Evolutionary conservation across 2,329 filamentous ascomycete genomes (phyloP), one percentile per base, ranked within the genome.

Genomic region (Xylaria sp.): DNA sequence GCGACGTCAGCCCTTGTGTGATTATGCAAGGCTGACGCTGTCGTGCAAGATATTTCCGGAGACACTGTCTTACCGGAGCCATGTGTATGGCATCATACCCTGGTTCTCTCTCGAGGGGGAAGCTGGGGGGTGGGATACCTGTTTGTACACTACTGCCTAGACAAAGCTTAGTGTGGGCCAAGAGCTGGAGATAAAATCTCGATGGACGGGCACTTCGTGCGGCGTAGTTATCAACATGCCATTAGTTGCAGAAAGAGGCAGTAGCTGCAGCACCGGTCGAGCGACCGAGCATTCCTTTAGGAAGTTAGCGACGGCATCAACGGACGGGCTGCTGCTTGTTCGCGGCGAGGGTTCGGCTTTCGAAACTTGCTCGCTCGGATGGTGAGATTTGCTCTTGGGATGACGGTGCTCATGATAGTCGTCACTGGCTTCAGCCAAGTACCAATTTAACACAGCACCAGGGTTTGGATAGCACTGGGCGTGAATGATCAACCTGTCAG

Each of bases 341-440:
- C 15, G 7, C 31, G 38, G 20, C 58, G 31, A 20, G 63, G 62
- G 50, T 63, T n/a, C 27, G 51, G 50, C 25, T 29, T 33, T 31
- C 5, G 42, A 65, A 61, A 66, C 58, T 13, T 58, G 53, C 59
- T n/a, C 53, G 58, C 25, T n/a, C n/a, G 5, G 54, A 10, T 25
- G 44, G 56, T 58, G 20, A 39, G 33, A 15, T 5, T 45, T 27
- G 47, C 31, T 58, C 60, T 36, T 62, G 33, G n/a, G 56, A 51
- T 51, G 50, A 59, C 58, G 49, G 62, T 68, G 58, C 58, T 60
- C 63, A 51, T 42, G 29, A 39, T n/a, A 54, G 58, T 63, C 47
- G 38, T 49, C 42, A 55, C 31, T 56, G 55, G 55, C 39, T 33
- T 36, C 33, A 9, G 25, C 22, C 29, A 57, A 33, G 50, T 66